Evolutionary conservation across 2,329 filamentous ascomycete species (phyloP), one percentile per base, ranked within the genome.

Genomic region (Penicillium thymicola): DNA sequence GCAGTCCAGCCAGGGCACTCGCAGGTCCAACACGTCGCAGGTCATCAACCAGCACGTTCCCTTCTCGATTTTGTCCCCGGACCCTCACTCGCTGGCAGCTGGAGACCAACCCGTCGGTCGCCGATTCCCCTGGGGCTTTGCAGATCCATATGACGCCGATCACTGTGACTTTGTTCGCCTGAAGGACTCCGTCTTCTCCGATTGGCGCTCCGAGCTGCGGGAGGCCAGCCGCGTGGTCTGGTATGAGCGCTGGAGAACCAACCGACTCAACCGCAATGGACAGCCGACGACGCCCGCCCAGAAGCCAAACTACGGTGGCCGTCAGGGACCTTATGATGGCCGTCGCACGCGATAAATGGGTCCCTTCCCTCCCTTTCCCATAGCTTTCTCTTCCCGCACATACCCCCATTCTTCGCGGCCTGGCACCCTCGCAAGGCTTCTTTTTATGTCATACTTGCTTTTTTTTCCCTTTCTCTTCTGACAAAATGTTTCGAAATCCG

Each of bases 61-160:
- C 0, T 85, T 97, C 70, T 96, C 92, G 40, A 90, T 97, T 71
- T 89, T 99, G 71, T 96, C 91, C 60, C 94, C 94, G 0, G 94
- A 99, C 72, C 84, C 90, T 41, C 96, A 97, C 75, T 77, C 76
- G 2, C 60, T 79, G 32, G 90, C 95, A 28, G 70, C 72, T 30
- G 72, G 70, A 10, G 70, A 76, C 54, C 69, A 73, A 40, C 77
- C 75, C 2, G 78, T 96, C 58, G 94, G 94, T 44, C 89, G 94
- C 58, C 87, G 88, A 62, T 99, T 97, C 72, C 90, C 94, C 0
- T 99, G 94, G 94, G 94, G 94, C 7, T 95, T 97, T 66, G 94
- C 94, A 5, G 91, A 97, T 70, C 94, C 94, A 0, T 92, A 94
- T 78, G 88, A 97, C 68, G 82, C 87, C 30, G 85, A 89, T 66